Percentiles rank a stretch among this genome's conserved stretches.
phyloP scores from a whole-genome alignment of 2,329 filamentous ascomycete genomes.

The Hymenoscyphus occultus region DNA sequence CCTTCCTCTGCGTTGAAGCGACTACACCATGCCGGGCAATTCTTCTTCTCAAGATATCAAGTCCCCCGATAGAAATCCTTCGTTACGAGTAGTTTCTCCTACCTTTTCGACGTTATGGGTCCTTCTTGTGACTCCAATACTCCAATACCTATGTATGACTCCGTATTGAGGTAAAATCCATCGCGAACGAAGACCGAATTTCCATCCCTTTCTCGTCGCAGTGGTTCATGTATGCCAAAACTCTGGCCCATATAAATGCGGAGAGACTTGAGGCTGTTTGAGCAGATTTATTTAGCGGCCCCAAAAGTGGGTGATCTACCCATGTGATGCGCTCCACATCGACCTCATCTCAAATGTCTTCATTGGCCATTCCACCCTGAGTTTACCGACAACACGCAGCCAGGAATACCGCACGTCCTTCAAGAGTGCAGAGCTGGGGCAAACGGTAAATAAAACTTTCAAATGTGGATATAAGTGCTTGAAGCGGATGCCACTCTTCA shows the following conservation, averaged over 20 bases:
- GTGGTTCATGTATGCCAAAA: neutral
- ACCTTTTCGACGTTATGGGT: too few relatives aligned
- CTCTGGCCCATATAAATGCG: neutral
- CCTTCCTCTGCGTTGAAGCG: too few relatives aligned
- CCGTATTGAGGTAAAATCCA: too few relatives aligned
- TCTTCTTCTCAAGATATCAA: too few relatives aligned
- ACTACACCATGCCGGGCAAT: too few relatives aligned
- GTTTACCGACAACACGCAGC: neutral
- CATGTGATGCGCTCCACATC: slow-evolving; percentile 3
- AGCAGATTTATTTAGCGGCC: slow-evolving; percentile 9
- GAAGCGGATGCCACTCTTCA: neutral
- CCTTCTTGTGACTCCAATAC: too few relatives aligned
- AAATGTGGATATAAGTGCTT: neutral
- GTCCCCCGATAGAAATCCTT: too few relatives aligned
- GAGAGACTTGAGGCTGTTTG: slow-evolving; percentile 12
- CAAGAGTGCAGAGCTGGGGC: slow-evolving; percentile 1
- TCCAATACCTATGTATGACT: too few relatives aligned
- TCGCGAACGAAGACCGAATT: too few relatives aligned
- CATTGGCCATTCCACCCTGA: neutral
- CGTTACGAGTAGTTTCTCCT: too few relatives aligned
- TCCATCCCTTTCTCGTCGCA: too few relatives aligned
- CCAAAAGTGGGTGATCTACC: slow-evolving; percentile 9
- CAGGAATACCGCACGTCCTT: neutral
- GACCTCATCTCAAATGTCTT: neutral
- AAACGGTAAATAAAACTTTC: neutral